Evolutionary conservation across 495 filamentous ascomycete genomes (phyloP).

Genomic region (Rhypophila decipiens): DNA sequence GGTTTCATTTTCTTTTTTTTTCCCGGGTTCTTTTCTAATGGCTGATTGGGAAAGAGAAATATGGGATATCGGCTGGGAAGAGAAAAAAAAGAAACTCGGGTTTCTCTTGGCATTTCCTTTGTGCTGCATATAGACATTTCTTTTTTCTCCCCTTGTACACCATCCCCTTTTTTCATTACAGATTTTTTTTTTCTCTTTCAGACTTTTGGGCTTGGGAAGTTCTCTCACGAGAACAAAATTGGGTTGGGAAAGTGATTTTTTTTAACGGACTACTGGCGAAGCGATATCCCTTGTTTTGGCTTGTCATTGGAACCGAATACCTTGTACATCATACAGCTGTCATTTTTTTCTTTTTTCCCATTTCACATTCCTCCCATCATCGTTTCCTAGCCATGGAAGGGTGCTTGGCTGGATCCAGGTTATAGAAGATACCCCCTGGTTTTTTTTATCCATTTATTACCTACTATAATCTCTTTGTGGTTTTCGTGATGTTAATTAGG

Average conservation of each 20-base stretch:
- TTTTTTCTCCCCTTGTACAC: conserved; percentile 14
- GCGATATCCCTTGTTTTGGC: too few relatives aligned
- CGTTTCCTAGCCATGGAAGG: conserved; percentile 21
- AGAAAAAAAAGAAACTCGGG: conserved; percentile 11
- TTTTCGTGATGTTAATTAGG: background rate
- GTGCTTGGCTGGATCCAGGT: conserved; percentile 43
- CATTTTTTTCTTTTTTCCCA: conserved; percentile 2
- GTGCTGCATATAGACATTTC: conserved; percentile 38
- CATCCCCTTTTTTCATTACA: conserved; percentile 9
- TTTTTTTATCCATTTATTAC: conserved; percentile 24
- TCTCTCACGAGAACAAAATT: too few relatives aligned
- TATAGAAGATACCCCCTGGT: conserved; percentile 42
- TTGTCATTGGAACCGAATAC: conserved; percentile 6
- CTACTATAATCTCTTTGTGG: too few relatives aligned
- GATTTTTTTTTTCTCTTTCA: background rate
- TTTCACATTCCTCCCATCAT: background rate
- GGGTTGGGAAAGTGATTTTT: too few relatives aligned
- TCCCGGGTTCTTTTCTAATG: conserved; percentile 12
- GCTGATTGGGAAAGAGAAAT: conserved; percentile 27
- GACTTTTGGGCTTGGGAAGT: background rate
- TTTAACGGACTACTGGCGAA: too few relatives aligned
- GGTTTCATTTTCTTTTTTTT: conserved; percentile 6
- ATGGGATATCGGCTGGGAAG: conserved; percentile 28
- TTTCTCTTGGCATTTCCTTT: conserved; percentile 9
- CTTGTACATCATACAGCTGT: conserved; percentile 22